Base-by-base conservation (phyloP, 2,329 filamentous ascomycete genomes). In the Dactylellina cionopaga region DNA sequence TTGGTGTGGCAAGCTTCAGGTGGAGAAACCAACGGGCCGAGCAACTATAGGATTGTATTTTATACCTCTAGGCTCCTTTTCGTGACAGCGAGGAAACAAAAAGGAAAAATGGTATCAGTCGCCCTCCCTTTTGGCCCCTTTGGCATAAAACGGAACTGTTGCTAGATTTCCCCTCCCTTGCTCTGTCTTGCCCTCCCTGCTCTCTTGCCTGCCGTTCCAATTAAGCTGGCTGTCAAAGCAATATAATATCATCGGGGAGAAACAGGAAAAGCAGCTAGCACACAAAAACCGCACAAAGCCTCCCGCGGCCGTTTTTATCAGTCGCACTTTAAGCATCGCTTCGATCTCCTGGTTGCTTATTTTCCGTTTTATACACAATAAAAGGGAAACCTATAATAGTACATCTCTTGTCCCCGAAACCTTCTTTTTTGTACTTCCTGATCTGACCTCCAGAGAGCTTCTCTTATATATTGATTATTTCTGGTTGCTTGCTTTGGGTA, bases 41-140 rank as follows among this genome's bases (percentile, higher is more conserved):
- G 68, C 68, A 39, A 72, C 68, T 72, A 72, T 72, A 72, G 46
- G 51, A 72, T 46, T 44, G 56, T 55, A 54, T 65, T 46, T 60
- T 72, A 72, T 72, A 64, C 68, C 68, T 64, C 59, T 72, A 56
- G 60, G 66, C 66, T 72, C 68, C 68, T 72, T 71, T 72, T 65
- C 68, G 44, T 72, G 68, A 72, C 68, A 65, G 68, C 59, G 49
- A 65, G 58, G 35, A 64, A 63, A 59, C 58, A 72, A 72, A 72
- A 72, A 59, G 59, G 65, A 72, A 60, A 72, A 72, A 65, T 37
- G 46, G 68, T 72, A 59, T 65, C 59, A 64, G 68, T 65, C 47
- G 58, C 59, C 66, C 59, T 59, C 68, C 52, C 41, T 65, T 72
- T 64, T 72, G 59, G 52, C 68, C 68, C 68, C 68, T 72, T 72